Conservation (phyloP, 2,329 filamentous ascomycete genomes). For the Hypoxylon sp. region DNA sequence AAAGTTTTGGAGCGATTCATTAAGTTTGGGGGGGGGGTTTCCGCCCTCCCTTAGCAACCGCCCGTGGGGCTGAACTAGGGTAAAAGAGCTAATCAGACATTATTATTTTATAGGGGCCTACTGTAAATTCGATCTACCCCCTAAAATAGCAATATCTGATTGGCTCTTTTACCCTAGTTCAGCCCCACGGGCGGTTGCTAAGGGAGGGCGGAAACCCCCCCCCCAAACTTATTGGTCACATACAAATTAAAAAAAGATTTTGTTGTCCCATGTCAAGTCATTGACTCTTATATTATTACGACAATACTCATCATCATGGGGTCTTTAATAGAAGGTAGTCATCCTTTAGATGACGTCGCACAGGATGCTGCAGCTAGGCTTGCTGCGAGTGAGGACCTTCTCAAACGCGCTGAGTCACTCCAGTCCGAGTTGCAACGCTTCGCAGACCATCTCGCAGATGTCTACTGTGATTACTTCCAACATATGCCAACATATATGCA, state of each 20-base stretch:
- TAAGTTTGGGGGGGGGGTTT: too few species aligned
- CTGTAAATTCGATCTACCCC: too few species aligned
- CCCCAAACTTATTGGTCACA: not conserved
- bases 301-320: slow-evolving; percentile 5
- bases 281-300: not conserved
- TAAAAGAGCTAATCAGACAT: too few species aligned
- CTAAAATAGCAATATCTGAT: too few species aligned
- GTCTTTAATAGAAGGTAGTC: slow-evolving; percentile 3
- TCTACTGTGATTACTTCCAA: slow-evolving; percentile 51
- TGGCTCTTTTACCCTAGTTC: too few species aligned
- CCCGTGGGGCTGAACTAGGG: too few species aligned
- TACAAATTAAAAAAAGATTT: not conserved
- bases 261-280: not conserved
- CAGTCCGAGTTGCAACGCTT: slow-evolving; percentile 50
- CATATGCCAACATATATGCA: slow-evolving; percentile 50
- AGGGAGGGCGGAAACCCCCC: too few species aligned
- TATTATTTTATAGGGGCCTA: too few species aligned
- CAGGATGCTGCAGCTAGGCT: slow-evolving; percentile 22
- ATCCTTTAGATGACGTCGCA: slow-evolving; percentile 10
- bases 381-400: slow-evolving; percentile 25
- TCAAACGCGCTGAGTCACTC: slow-evolving; percentile 38
- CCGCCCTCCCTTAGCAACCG: too few species aligned
- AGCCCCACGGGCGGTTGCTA: too few species aligned
- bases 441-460: slow-evolving; percentile 44
- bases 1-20: not conserved